Base-by-base conservation (phyloP, 805 yeast species). In the Phaffomyces opuntiae region DNA sequence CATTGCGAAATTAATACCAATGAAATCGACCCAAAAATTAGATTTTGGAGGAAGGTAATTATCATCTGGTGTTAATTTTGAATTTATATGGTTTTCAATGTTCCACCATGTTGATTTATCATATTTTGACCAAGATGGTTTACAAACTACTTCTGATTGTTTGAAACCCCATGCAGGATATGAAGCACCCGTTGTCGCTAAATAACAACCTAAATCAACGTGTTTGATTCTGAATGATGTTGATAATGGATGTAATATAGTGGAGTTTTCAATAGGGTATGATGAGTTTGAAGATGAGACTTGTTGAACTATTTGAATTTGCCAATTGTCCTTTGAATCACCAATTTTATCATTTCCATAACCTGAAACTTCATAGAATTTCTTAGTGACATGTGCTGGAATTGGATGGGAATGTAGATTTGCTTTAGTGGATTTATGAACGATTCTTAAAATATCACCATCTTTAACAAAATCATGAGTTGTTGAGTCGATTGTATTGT, bases 91-190 rank as follows among this genome's bases (percentile, higher is more conserved):
- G 54, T 75, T 75, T 64, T 86, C 95, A 48, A 86, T 73, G 63
- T 84, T 85, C 93, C 93, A 86, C 91, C 93, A 86, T 11, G 90
- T 84, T 53, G 91, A 73, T 68, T 84, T 84, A 60, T 86, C 95
- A 64, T 81, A 77, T 42, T 61, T 68, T 26, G 77, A 64, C 58
- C 80, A 68, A 0, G 77, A 63, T 7, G 69, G 59, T 52, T 77
- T 77, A 64, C 95, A 86, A 8, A 81, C 77, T 37, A 86, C 87
- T 64, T 86, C 95, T 42, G 85, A 83, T 64, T 86, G 95, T 59
- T 80, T 80, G 67, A 78, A 86, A 40, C 95, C 95, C 95, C 95
- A 86, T 12, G 78, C 74, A 14, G 95, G 95, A 53, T 79, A 75
- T 5, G 79, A 61, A 45, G 67, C 64, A 38, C 88, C 89, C 1